phyloP scores from a whole-genome alignment of 768 basidiomycete genomes.

The Trametes sanguinea region DNA sequence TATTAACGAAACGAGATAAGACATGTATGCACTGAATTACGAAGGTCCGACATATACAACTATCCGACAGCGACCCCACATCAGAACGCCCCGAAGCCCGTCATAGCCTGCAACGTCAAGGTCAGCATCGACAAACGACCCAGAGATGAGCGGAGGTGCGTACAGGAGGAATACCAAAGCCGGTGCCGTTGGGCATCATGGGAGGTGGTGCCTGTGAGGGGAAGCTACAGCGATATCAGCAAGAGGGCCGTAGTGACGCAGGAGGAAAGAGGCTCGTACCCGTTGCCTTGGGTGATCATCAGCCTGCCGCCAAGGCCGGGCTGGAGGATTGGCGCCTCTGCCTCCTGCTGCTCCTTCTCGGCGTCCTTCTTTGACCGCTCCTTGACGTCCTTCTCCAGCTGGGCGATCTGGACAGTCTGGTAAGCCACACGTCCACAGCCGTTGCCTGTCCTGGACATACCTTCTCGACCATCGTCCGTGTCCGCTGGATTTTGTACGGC shows the following conservation, averaged over 20 bases:
- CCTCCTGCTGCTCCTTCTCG: slow-evolving; percentile 87
- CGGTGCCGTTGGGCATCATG: slow-evolving; percentile 57
- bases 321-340: slow-evolving; percentile 86
- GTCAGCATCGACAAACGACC: slow-evolving; percentile 4
- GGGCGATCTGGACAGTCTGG: slow-evolving; percentile 18
- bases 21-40: slow-evolving; percentile 25
- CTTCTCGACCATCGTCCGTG: slow-evolving; percentile 77
- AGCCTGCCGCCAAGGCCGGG: slow-evolving; percentile 68
- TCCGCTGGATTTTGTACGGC: slow-evolving; percentile 91
- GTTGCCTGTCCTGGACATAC: slow-evolving; percentile 37
- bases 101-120: slow-evolving; percentile 50
- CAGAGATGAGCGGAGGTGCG: slow-evolving; percentile 29
- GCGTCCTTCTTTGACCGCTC: slow-evolving; percentile 85
- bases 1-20: slow-evolving; percentile 19
- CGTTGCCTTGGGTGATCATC: slow-evolving; percentile 76
- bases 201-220: slow-evolving; percentile 62
- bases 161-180: slow-evolving; percentile 62
- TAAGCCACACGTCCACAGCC: background rate
- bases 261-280: slow-evolving; percentile 33
- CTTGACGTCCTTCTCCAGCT: slow-evolving; percentile 86
- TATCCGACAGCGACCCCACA: slow-evolving; percentile 9
- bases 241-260: background rate
- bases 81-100: slow-evolving; percentile 56
- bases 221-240: slow-evolving; percentile 45
- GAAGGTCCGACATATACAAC: slow-evolving; percentile 26